These are phyloP conservation scores for Coemansia reversa DNA, from an alignment of 192 early-diverging fungal species.

Conservation along the genomic window DNA sequence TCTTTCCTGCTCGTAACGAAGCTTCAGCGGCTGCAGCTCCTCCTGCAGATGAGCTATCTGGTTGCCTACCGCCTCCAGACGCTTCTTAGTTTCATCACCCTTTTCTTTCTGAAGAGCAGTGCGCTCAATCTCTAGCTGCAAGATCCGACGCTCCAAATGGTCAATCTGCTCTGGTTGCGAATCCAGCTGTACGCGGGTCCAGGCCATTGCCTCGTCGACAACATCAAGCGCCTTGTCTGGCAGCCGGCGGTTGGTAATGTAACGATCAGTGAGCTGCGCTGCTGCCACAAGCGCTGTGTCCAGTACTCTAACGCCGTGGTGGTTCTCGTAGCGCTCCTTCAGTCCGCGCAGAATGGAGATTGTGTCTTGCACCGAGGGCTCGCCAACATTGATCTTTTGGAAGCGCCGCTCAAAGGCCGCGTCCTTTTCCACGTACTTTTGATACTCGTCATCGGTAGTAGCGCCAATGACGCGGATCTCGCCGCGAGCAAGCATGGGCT, in stretches of 20 bases:
- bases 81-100: slow-evolving; percentile 73
- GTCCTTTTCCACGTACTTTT: slow-evolving; percentile 87
- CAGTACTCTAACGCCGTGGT: slow-evolving; percentile 71
- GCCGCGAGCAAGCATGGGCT: slow-evolving; percentile 97
- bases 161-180: slow-evolving; percentile 97
- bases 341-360: slow-evolving; percentile 80
- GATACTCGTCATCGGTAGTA: slow-evolving; percentile 94
- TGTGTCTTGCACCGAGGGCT: slow-evolving; percentile 73
- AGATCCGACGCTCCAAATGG: slow-evolving; percentile 83
- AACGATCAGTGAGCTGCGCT: slow-evolving; percentile 69
- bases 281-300: slow-evolving; percentile 75
- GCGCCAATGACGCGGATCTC: slow-evolving; percentile 95
- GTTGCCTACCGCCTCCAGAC: slow-evolving; percentile 74
- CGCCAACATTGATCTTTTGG: slow-evolving; percentile 71
- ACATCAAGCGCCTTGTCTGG: slow-evolving; percentile 83
- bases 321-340: slow-evolving; percentile 73
- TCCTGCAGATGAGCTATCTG: slow-evolving; percentile 84
- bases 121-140: slow-evolving; percentile 96
- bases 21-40: slow-evolving; percentile 84
- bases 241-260: slow-evolving; percentile 75
- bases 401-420: slow-evolving; percentile 80
- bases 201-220: slow-evolving; percentile 96
- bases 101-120: slow-evolving; percentile 94
- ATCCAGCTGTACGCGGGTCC: slow-evolving; percentile 93
- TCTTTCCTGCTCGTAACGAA: slow-evolving; percentile 82